Evolutionary conservation across 768 basidiomycete species (phyloP).

Genomic region (Lactifluus subvellereus): DNA sequence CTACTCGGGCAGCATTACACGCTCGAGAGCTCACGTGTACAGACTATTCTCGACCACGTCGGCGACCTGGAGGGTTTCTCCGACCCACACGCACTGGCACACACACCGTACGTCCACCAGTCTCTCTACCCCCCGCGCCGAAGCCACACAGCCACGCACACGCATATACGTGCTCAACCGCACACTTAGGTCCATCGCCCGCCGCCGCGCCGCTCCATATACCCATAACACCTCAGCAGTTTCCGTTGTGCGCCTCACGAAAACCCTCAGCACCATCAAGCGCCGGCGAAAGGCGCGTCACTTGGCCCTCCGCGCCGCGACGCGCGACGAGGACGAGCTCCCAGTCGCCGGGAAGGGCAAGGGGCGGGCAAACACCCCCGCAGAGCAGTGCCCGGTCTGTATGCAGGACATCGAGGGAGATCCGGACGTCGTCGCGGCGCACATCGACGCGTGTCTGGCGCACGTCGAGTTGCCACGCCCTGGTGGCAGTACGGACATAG

Average conservation of each 20-base stretch:
- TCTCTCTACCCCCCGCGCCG: neutral
- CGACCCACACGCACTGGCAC: conserved; percentile 37
- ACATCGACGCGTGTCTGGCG: conserved; percentile 74
- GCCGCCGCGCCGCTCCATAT: conserved; percentile 42
- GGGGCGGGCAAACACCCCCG: conserved; percentile 22
- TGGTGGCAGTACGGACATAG: conserved; percentile 26
- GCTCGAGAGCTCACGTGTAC: conserved; percentile 63
- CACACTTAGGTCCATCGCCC: conserved; percentile 29
- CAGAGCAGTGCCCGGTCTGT: conserved; percentile 65
- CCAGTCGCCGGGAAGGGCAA: conserved; percentile 22
- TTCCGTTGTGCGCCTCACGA: conserved; percentile 35
- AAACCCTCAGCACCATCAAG: conserved; percentile 57
- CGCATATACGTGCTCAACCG: conserved; percentile 29
- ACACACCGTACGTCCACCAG: conserved; percentile 44
- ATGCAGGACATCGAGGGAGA: conserved; percentile 52
- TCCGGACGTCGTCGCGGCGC: conserved; percentile 67
- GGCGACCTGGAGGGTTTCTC: conserved; percentile 54
- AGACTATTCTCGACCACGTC: conserved; percentile 57
- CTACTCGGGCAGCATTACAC: conserved; percentile 58
- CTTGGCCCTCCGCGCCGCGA: conserved; percentile 58
- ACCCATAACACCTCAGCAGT: conserved; percentile 26
- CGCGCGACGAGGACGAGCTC: conserved; percentile 48
- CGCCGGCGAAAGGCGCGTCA: conserved; percentile 65
- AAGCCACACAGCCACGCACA: neutral
- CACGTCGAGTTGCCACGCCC: conserved; percentile 36